These are phyloP conservation scores for Psidium guajava DNA, from an alignment of 345 rosid species.

Conservation along the genomic window DNA sequence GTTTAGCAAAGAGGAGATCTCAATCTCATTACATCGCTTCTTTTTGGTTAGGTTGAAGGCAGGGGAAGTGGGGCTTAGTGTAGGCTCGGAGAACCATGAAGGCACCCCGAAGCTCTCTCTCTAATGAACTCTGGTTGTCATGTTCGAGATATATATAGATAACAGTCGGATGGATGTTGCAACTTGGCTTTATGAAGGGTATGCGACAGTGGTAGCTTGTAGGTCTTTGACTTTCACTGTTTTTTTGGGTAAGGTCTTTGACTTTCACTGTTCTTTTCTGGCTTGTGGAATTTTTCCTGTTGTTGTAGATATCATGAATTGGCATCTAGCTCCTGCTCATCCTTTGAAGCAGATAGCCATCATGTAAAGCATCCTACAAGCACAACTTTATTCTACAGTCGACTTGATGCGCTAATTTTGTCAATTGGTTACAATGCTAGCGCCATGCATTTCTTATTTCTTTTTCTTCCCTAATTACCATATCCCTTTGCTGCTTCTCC, in stretches of 20 bases:
- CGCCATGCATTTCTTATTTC: too few relatives aligned
- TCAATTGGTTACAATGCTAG: background rate
- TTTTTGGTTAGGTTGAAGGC: conserved; percentile 86
- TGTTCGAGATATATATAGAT: conserved; percentile 59
- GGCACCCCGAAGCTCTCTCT: conserved; percentile 73
- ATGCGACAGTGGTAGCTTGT: conserved; percentile 1
- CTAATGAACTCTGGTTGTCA: conserved; percentile 70
- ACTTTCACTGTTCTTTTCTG: too few relatives aligned
- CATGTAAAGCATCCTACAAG: background rate
- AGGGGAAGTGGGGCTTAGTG: conserved; percentile 82
- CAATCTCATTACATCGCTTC: conserved; percentile 29
- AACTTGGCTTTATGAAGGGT: conserved; percentile 99
- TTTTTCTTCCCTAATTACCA: background rate
- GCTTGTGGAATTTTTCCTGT: background rate
- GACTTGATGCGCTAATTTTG: background rate
- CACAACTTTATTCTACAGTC: background rate
- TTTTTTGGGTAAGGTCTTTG: too few relatives aligned
- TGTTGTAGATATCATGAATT: background rate
- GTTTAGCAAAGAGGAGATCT: background rate
- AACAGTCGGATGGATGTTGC: conserved; percentile 76
- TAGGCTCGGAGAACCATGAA: conserved; percentile 57
- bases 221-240: background rate
- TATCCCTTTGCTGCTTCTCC: background rate
- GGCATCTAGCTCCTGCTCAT: background rate
- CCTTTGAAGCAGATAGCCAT: background rate